These are phyloP conservation scores for Tulasnella sp. DNA, from an alignment of 768 basidiomycete genomes.

Conservation along the genomic window DNA sequence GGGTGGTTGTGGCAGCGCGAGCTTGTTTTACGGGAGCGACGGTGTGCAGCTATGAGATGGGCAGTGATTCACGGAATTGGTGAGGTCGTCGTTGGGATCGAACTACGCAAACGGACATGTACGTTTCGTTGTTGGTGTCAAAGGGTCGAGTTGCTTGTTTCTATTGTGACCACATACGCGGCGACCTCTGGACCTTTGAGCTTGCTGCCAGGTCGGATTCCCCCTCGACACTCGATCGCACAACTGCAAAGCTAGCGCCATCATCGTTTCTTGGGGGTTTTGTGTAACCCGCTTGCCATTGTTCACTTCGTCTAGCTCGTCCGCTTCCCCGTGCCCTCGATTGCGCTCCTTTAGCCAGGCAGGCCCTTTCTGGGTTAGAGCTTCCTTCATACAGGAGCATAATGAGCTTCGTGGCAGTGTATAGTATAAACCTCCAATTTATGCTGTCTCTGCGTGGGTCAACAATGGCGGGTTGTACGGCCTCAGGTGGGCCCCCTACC, in stretches of 20 bases:
- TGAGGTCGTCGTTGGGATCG: neutral
- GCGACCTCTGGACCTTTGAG: neutral
- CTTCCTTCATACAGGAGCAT: no score
- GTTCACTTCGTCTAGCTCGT: neutral
- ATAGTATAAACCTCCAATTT: no score
- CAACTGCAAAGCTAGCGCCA: neutral
- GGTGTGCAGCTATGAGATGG: neutral
- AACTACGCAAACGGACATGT: neutral
- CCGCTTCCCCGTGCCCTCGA: neutral
- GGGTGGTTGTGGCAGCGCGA: neutral
- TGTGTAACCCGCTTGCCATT: neutral
- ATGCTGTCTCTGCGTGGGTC: neutral
- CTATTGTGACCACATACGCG: neutral
- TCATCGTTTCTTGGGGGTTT: neutral
- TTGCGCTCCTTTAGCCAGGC: no score
- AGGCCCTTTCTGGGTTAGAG: no score
- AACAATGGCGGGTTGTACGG: neutral
- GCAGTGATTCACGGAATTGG: neutral
- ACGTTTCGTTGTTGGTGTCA: neutral
- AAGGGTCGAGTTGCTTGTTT: neutral
- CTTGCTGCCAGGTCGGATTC: neutral
- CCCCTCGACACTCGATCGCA: neutral
- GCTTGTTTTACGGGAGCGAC: neutral
- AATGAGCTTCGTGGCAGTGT: no score
- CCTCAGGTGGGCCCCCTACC: neutral